A percentile compares a stretch with the other conserved stretches of the same genome.
These are phyloP conservation scores for Saccharata proteae DNA, from an alignment of 2,329 filamentous ascomycete genomes.

Conservation along the genomic window DNA sequence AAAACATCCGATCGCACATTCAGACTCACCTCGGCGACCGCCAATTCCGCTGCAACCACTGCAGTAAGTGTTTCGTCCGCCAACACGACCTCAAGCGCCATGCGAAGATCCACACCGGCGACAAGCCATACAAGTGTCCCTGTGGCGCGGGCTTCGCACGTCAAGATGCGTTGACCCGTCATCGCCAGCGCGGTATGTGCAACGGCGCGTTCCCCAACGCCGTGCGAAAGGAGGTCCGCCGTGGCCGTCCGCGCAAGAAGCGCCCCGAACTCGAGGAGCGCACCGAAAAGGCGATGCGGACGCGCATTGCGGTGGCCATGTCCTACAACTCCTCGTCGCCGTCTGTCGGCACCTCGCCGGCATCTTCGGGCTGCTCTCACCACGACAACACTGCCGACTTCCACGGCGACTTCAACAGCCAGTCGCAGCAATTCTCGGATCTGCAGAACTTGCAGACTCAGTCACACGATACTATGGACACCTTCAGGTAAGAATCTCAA, in stretches of 20 bases:
- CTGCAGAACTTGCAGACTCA: slow-evolving; percentile 9
- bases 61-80: slow-evolving; percentile 89
- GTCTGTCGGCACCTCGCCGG: slow-evolving; percentile 12
- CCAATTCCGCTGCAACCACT: slow-evolving; percentile 87
- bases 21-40: slow-evolving; percentile 96
- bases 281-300: slow-evolving; percentile 43
- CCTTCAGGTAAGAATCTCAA: slow-evolving; percentile 13
- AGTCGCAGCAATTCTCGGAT: slow-evolving; percentile 17
- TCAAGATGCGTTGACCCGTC: slow-evolving; percentile 87
- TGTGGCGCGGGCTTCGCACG: slow-evolving; percentile 92
- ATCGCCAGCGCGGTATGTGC: slow-evolving; percentile 93
- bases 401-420: too few species aligned
- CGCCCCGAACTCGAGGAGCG: slow-evolving; percentile 47
- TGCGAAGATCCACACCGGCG: slow-evolving; percentile 90
- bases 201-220: slow-evolving; percentile 83
- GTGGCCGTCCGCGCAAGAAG: slow-evolving; percentile 52
- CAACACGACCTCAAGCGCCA: slow-evolving; percentile 96
- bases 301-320: slow-evolving; percentile 28
- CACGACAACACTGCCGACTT: slow-evolving; percentile 18
- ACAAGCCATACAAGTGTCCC: slow-evolving; percentile 89
- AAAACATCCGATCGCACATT: slow-evolving; percentile 97
- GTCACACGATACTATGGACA: slow-evolving; percentile 16
- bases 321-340: slow-evolving; percentile 20
- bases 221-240: slow-evolving; percentile 54
- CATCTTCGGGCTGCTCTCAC: slow-evolving; percentile 9